Evolutionary conservation across 805 yeast genomes (phyloP), one percentile per base, ranked within the genome.

Genomic region (Hemisphaericaspora nanyangensis): DNA sequence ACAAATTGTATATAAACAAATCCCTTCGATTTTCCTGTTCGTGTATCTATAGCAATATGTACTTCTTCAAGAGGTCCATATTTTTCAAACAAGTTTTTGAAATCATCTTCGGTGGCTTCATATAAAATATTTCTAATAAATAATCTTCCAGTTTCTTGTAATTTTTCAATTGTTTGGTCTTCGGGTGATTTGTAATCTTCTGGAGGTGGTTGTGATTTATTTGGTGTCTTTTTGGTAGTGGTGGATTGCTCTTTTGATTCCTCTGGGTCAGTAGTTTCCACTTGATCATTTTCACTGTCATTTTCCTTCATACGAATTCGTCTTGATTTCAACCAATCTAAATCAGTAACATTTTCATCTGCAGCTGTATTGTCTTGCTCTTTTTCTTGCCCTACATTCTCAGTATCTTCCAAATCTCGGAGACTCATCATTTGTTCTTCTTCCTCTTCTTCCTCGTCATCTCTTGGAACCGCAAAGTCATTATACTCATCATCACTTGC

Each of bases 11-110:
- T 72, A 54, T 90, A 90, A 0, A 93, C 96, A 60, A 88, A 87
- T 0, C 99, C 99, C 61, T 93, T 93, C 1, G 96, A 83, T 50
- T 80, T 77, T 8, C 95, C 95, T 0, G 95, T 86, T 63, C 93
- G 77, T 3, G 95, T 82, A 55, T 91, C 98, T 27, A 89, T 60
- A 1, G 99, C 96, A 51, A 93, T 70, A 60, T 93, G 99, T 1
- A 88, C 95, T 63, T 93, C 98, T 47, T 81, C 86, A 28, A 89
- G 58, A 5, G 65, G 64, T 7, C 99, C 99, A 56, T 65, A 93
- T 3, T 68, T 56, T 5, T 70, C 46, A 52, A 93, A 90, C 17
- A 89, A 65, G 2, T 71, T 64, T 24, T 66, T 62, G 56, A 90
- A 83, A 38, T 93, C 98, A 0, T 76, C 77, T 56, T 90, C 97